Evolutionary conservation across 257 asterid species (phyloP).

Genomic region (Solanum virginianum): DNA sequence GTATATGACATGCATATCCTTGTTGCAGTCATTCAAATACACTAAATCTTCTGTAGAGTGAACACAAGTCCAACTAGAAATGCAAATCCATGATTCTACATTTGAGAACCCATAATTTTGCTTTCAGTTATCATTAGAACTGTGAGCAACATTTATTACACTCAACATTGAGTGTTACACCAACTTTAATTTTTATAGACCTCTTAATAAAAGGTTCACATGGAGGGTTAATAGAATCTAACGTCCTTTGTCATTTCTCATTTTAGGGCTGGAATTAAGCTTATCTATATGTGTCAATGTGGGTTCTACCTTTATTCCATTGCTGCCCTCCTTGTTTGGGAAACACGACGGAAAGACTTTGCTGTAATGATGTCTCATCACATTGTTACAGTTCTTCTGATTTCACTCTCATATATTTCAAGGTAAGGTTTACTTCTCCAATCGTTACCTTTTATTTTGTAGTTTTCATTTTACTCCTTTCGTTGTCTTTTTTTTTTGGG

Average conservation of each 20-base stretch:
- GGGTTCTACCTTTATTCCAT: slow-evolving; percentile 83
- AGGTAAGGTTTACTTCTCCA: slow-evolving; percentile 32
- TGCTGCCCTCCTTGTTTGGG: slow-evolving; percentile 82
- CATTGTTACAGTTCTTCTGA: slow-evolving; percentile 60
- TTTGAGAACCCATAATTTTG: neutral
- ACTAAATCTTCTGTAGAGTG: neutral
- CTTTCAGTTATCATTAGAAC: neutral
- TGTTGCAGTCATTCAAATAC: neutral
- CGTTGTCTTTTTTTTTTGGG: neutral
- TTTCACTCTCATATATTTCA: slow-evolving; percentile 56
- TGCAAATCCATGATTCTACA: neutral
- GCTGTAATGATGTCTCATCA: slow-evolving; percentile 94
- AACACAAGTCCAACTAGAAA: neutral
- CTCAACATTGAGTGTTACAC: neutral
- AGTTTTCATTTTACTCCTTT: neutral
- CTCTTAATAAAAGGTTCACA: neutral
- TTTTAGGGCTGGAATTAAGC: slow-evolving; percentile 48
- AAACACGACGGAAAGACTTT: slow-evolving; percentile 89
- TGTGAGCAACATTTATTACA: neutral
- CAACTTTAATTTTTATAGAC: neutral
- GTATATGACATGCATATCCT: neutral
- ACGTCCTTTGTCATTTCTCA: neutral
- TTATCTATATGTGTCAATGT: slow-evolving; percentile 86
- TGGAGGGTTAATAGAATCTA: neutral
- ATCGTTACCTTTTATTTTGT: neutral